Base-by-base conservation (phyloP, 148 eudicot species). In the Cornus kousa region DNA sequence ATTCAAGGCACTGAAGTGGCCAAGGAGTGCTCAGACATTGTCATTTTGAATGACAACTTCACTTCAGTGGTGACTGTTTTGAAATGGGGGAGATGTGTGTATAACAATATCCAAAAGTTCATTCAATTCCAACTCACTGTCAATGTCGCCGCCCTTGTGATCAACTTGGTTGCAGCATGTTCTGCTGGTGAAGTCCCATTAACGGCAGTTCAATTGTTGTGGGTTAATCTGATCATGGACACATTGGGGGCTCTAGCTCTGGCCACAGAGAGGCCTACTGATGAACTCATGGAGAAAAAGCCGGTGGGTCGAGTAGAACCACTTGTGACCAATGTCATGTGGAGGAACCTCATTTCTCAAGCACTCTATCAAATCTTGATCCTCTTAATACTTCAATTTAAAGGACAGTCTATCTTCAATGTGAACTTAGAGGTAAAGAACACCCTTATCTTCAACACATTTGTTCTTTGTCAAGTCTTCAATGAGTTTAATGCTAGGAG, bases 261-360 rank as follows among this genome's bases (percentile, higher is more conserved):
- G 31, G 71, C 71, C 71, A 68, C 71, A 13, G 71, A 68, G 43
- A 39, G 71, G 14, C 71, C 71, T 1, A 68, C 71, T 2, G 20
- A 68, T 16, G 71, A 68, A 32, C 71, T 68, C 40, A 68, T 68
- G 71, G 20, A 13, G 11, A 68, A 31, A 9, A 39, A 19, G 7
- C 71, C 71, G 8, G 40, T 68, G 6, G 71, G 71, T 7, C 71
- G 71, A 17, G 4, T 39, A 14, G 71, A 68, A n/a, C 71, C 71
- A 16, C 43, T 68, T 4, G 14, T 68, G 32, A 68, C 40, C 40
- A 68, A 68, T 68, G 43, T 68, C 33, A 68, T 68, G 71, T 68
- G 71, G 71, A 68, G 71, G 31, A 68, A 68, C 71, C 71, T 68
- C 71, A 68, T 16, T 68, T 68, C 14, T 20, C 71, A 68, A 31